Conservation (phyloP, 169 alveolate genomes). For the Perkinsus olseni region DNA sequence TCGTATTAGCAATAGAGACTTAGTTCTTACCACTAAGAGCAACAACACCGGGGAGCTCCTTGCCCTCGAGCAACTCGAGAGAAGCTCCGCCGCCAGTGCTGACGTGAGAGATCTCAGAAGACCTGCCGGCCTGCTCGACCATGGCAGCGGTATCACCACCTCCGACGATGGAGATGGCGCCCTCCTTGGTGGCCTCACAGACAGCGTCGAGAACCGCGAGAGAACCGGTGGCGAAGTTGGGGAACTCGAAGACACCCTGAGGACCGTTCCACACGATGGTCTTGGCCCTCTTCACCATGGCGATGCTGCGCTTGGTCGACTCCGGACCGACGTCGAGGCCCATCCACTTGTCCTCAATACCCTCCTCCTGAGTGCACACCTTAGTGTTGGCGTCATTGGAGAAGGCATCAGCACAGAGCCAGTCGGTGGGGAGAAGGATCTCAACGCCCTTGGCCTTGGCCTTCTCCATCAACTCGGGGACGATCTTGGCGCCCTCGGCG, state of each 20-base stretch:
- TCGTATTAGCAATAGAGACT: neutral
- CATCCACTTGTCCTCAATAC: slow-evolving; percentile 91
- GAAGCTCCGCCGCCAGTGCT: slow-evolving; percentile 99
- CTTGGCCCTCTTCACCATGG: slow-evolving; percentile 39
- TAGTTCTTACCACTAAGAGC: slow-evolving; percentile 49
- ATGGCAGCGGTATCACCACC: slow-evolving; percentile 95
- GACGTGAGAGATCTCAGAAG: slow-evolving; percentile 81
- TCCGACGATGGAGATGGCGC: slow-evolving; percentile 85
- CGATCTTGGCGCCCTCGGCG: slow-evolving; percentile 90
- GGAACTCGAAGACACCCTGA: slow-evolving; percentile 55
- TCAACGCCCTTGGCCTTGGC: slow-evolving; percentile 82
- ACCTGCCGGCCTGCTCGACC: slow-evolving; percentile 71
- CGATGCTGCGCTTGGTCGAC: slow-evolving; percentile 59
- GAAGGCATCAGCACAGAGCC: slow-evolving; percentile 79
- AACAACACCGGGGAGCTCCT: slow-evolving; percentile 83
- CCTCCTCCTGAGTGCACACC: slow-evolving; percentile 64
- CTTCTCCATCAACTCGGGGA: slow-evolving; percentile 80
- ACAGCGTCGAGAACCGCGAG: slow-evolving; percentile 43
- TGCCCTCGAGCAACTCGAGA: slow-evolving; percentile 91
- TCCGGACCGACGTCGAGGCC: slow-evolving; percentile 96
- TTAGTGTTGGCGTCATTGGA: slow-evolving; percentile 74
- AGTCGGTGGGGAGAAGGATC: slow-evolving; percentile 87
- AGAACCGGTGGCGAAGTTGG: slow-evolving; percentile 35
- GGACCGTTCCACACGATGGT: slow-evolving; percentile 58
- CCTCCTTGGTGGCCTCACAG: slow-evolving; percentile 77